Base-by-base conservation (phyloP, 805 yeast genomes). In the Myxozyma sirexii region DNA sequence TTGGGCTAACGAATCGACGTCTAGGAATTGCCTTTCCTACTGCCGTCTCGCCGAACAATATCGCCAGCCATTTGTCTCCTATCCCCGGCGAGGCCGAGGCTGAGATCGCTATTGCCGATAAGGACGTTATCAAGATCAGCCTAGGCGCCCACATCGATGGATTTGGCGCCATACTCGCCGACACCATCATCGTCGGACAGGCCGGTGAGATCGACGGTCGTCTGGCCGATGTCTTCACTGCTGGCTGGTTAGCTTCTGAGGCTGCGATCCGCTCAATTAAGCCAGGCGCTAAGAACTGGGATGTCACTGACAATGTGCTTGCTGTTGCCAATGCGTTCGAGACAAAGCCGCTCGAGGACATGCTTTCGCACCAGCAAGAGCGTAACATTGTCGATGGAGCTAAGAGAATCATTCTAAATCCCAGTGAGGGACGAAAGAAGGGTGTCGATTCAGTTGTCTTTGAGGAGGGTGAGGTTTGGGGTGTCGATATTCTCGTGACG, bases 131-230 rank as follows among this genome's bases (percentile, higher is more conserved):
- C 67, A 87, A 84, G 73, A 76, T 87, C 71, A 82, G 82, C 77
- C 79, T 87, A 63, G 93, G 93, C 60, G 87, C 84, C 50, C 93
- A 87, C 72, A 79, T 87, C 63, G 92, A 86, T 71, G 90, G 91
- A 23, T 87, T 78, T 72, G 90, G 90, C 31, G 78, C 88, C 49
- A 79, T 84, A 70, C 80, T 85, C 31, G 87, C 85, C 60, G 90
- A 87, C 70, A 84, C 91, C 21, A 73, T 85, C 59, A 80, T 85
- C 55, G 82, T 87, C 65, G 89, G 89, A 54, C 82, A 77, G 52
- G 72, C 76, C 26, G 74, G 56, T 27, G 71, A 71, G 62, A 69
- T 72, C 45, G 75, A 82, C 41, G 90, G 90, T 59, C 75, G 74
- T 62, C 81, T 79, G 59, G 90, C 91, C 52, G 89, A 87, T 71